Percentiles rank a stretch among this genome's conserved stretches.
Evolutionary conservation across 2,329 filamentous ascomycete species (phyloP).

Genomic region (Ceratocystis cubensis): DNA sequence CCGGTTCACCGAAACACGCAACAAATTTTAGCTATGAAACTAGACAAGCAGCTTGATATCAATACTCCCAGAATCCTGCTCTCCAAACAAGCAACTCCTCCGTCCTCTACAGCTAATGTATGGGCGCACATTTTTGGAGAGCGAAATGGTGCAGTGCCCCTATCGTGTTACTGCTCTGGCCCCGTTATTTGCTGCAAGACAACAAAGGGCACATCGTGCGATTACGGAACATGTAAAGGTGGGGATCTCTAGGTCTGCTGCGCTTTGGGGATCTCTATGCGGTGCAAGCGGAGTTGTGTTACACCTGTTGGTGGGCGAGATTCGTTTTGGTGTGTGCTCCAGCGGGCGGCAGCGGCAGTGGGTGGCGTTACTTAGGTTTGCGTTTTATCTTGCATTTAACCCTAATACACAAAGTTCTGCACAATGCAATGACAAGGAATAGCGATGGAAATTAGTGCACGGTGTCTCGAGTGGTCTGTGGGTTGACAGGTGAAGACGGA

Average conservation of each 20-base stretch:
- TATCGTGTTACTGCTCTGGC: conserved; percentile 13
- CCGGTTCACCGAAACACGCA: background rate
- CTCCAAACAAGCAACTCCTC: background rate
- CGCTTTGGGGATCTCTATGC: background rate
- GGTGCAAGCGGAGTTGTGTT: background rate
- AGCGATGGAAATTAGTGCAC: background rate
- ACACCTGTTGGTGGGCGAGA: background rate
- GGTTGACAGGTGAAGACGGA: background rate
- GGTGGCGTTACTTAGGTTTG: too few species aligned
- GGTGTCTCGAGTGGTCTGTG: background rate
- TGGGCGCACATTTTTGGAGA: conserved; percentile 17
- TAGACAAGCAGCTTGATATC: background rate
- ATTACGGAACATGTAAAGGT: conserved; percentile 14
- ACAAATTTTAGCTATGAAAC: background rate
- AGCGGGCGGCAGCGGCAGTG: too few species aligned
- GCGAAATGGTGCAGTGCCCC: conserved; percentile 14
- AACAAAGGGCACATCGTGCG: conserved; percentile 15
- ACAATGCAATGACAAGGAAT: background rate
- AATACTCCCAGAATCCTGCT: background rate
- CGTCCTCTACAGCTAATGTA: background rate
- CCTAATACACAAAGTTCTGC: background rate
- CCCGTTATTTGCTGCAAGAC: conserved; percentile 19
- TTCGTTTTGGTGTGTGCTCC: too few species aligned
- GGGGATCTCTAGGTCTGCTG: background rate
- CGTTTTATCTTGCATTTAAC: background rate